Conservation (phyloP, 2,329 filamentous ascomycete genomes). For the Clonostachys rhizophaga region DNA sequence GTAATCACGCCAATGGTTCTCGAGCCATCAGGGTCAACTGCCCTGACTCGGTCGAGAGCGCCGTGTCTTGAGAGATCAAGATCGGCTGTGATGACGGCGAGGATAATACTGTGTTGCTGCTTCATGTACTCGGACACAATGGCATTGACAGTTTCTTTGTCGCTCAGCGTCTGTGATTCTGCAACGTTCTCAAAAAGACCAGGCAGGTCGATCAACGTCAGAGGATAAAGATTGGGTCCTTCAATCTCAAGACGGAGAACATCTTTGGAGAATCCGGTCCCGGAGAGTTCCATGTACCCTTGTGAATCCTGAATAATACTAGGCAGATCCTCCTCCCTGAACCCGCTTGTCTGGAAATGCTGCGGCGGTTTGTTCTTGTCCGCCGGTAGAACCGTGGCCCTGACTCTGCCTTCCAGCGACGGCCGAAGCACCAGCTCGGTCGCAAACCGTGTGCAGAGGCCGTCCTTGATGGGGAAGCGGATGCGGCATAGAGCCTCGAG, state of each 20-base stretch:
- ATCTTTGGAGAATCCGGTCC: conserved; percentile 33
- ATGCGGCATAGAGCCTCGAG: conserved; percentile 60
- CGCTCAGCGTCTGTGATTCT: conserved; percentile 32
- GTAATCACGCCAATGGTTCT: conserved; percentile 47
- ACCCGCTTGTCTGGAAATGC: conserved; percentile 22
- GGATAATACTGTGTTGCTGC: conserved; percentile 40
- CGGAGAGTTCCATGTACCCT: conserved; percentile 38
- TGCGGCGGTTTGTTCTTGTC: conserved; percentile 9
- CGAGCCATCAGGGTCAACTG: conserved; percentile 28
- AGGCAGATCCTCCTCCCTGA: conserved; percentile 32
- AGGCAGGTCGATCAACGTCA: conserved; percentile 50
- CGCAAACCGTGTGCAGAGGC: conserved; percentile 55
- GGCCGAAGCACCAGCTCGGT: conserved; percentile 53
- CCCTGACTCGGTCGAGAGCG: conserved; percentile 27
- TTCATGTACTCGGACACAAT: conserved; percentile 44
- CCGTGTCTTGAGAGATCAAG: conserved; percentile 33
- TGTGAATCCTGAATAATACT: conserved; percentile 47
- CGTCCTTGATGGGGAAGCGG: conserved; percentile 50
- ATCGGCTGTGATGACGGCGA: conserved; percentile 36
- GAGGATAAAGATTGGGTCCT: conserved; percentile 36
- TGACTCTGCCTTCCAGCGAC: conserved; percentile 22
- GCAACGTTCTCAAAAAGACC: conserved; percentile 42
- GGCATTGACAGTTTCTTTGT: conserved; percentile 36
- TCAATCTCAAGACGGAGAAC: conserved; percentile 36
- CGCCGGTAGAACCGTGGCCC: conserved; percentile 34